Evolutionary conservation across 306 rosid genomes (phyloP), one percentile per base, ranked within the genome.

Genomic region (barrel medic (Medicago truncatula)): DNA sequence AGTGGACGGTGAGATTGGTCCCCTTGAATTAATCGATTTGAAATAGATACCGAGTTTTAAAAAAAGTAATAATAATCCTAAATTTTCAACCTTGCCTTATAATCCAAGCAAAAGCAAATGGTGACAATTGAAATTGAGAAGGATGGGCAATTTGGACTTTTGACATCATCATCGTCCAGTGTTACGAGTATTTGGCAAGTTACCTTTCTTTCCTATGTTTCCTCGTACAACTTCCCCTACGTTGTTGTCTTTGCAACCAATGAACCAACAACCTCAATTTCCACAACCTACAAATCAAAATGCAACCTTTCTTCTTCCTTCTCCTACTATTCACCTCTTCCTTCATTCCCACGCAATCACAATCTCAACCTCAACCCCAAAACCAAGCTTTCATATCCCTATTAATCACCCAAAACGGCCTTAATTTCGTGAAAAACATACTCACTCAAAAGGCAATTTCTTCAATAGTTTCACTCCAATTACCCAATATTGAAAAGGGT

Each of bases 351-450:
- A 80, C 85, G 44, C 46, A 81, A 74, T 62, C 92, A 62, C 87
- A 84, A 80, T 43, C 77, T 63, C 73, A 79, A 71, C 67, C 77
- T 63, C 73, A 79, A 71, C 72, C 89, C 11, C 17, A 78, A 41
- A 84, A 77, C 39, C 70, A 88, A 71, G 80, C 86, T 83, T 95
- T 85, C 81, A 81, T 89, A 25, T 88, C 96, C 70, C 18, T 89
- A 1, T 76, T 73, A 40, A 83, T 92, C 28, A 87, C 97, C 77
- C 90, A 88, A 86, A 84, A 83, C 38, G 97, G 97, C 39, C 89
- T 95, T 44, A 87, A 89, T 88, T 92, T 90, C 78, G 84, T 90
- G 13, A 89, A 90, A 80, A 89, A 86, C 23, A 77, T 92, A 83
- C 89, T 92, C 50, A 80, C 85, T 9, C 56, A 80, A 8, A 59